Evolutionary conservation across 805 yeast species (phyloP).

Genomic region (Wickerhamiella domercqiae): DNA sequence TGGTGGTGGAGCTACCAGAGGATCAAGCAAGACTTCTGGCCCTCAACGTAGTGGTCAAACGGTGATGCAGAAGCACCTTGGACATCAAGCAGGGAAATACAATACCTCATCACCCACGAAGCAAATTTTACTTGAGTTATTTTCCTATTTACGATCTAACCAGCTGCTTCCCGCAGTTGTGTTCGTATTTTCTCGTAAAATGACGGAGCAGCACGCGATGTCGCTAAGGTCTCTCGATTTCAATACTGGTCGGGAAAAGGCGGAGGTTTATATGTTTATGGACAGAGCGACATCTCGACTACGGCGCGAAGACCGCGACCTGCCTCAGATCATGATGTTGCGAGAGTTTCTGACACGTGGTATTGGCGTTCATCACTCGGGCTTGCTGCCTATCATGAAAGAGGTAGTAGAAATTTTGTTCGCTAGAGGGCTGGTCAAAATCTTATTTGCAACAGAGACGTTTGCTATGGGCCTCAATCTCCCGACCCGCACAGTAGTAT

Average conservation of each 20-base stretch:
- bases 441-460: constrained; percentile 91
- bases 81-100: constrained; percentile 24
- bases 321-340: constrained; percentile 78
- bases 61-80: constrained; percentile 19
- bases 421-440: constrained; percentile 72
- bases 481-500: constrained; percentile 93
- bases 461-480: constrained; percentile 97
- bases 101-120: constrained; percentile 58
- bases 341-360: constrained; percentile 79
- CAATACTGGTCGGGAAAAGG: constrained; percentile 69
- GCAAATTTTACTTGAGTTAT: constrained; percentile 60
- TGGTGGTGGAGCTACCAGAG: constrained; percentile 21
- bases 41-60: constrained; percentile 15
- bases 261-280: constrained; percentile 85
- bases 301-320: constrained; percentile 79
- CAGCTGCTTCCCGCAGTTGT: constrained; percentile 80
- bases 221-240: constrained; percentile 60
- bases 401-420: constrained; percentile 87
- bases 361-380: constrained; percentile 93
- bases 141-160: constrained; percentile 50
- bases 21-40: constrained; percentile 28
- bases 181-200: constrained; percentile 84
- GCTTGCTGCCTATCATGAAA: constrained; percentile 79
- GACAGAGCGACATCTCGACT: constrained; percentile 77
- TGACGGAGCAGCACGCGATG: constrained; percentile 87